These are phyloP conservation scores for Phytopythium cucurbitacearum DNA, from an alignment of 352 stramenopile genomes.

Conservation along the genomic window DNA sequence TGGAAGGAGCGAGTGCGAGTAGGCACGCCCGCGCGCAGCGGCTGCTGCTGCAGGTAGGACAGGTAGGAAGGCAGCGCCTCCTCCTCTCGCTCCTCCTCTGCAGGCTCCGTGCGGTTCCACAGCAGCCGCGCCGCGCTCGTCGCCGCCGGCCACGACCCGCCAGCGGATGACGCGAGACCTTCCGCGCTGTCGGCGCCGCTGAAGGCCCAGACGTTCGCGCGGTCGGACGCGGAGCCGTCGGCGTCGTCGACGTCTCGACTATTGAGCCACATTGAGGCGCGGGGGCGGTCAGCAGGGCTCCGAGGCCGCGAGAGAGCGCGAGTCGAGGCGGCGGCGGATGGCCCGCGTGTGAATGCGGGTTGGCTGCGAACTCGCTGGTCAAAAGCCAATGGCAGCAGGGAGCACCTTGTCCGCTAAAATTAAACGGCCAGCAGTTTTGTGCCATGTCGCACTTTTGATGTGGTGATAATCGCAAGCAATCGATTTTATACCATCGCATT, in stretches of 20 bases:
- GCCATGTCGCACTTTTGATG: no score
- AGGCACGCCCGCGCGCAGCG: conserved; percentile 1
- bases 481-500: no score
- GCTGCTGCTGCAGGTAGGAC: conserved; percentile 53
- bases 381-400: no score
- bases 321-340: no score
- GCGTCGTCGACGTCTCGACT: conserved; percentile 1
- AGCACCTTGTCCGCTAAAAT: no score
- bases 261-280: conserved; percentile 4
- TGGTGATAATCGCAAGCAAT: no score
- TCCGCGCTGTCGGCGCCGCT: background rate
- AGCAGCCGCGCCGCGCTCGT: conserved; percentile 26
- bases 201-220: conserved; percentile 4
- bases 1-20: no score
- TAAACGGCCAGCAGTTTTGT: no score
- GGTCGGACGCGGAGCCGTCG: background rate
- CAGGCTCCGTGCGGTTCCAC: conserved; percentile 50
- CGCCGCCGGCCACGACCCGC: background rate
- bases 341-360: no score
- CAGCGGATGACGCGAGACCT: no score
- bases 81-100: conserved; percentile 69
- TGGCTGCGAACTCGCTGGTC: no score
- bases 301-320: no score
- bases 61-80: conserved; percentile 68
- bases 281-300: background rate